Evolutionary conservation across 2,329 filamentous ascomycete genomes (phyloP), one percentile per base, ranked within the genome.

Genomic region (Aspergillus udagawae): DNA sequence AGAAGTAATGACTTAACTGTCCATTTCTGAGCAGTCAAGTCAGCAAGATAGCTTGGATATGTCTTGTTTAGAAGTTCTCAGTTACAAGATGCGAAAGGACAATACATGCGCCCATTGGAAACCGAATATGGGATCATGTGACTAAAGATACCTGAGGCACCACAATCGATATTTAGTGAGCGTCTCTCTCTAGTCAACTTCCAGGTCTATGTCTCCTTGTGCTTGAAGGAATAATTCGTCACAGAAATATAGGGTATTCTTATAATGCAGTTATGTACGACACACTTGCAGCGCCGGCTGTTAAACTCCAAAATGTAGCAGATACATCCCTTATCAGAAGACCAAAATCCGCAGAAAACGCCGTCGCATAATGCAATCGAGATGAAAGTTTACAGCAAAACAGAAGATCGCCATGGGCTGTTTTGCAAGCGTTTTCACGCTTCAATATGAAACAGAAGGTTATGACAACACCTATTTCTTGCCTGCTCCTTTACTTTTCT

Each of bases 351-450:
- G 53, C 29, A 28, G 20, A 52, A 29, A 52, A 58, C 58, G 52
- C 56, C 58, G 32, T 47, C 35, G n/a, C 47, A 51, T 48, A 57
- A 62, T 62, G 58, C 60, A 60, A 32, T 42, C 54, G 23, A 49
- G 38, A 53, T 45, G 56, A 57, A 55, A 52, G 41, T 7, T 3
- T 17, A 38, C 32, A 38, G 14, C 14, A 38, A 48, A 51, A 35
- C 25, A 48, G 27, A 52, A 38, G 51, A 35, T 17, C 28, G 48
- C 38, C 35, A 49, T 14, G 6, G 21, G 5, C 42, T 12, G 44
- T 47, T 14, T 12, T 27, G 21, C 23, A 27, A 9, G 21, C 21
- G 5, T 2, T 14, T 47, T 21, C 41, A 47, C 25, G 20, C 20
- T 14, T 45, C n/a, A 21, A 23, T 44, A 48, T 20, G 32, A 35